Evolutionary conservation across 768 basidiomycete species (phyloP).

Genomic region (Lepiota venenata): DNA sequence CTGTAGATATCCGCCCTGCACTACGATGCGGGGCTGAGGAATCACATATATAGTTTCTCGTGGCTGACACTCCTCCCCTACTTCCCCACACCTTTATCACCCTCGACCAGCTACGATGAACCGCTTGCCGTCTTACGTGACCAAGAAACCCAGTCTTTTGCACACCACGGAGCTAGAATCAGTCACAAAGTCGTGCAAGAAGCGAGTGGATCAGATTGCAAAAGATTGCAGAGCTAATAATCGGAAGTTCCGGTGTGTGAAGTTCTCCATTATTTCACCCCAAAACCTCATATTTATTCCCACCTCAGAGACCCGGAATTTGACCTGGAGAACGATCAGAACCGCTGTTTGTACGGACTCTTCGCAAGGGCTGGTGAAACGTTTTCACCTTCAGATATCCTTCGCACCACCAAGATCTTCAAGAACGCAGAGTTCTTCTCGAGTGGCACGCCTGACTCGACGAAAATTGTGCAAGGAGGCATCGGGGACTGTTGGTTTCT

Average conservation of each 20-base stretch:
- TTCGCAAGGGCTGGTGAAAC: constrained; percentile 12
- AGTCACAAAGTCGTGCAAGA: constrained; percentile 42
- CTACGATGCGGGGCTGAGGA: too few relatives aligned
- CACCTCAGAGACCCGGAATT: constrained; percentile 51
- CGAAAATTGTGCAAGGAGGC: constrained; percentile 46
- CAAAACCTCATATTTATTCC: neutral
- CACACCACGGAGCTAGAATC: constrained; percentile 43
- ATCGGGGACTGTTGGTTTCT: constrained; percentile 55
- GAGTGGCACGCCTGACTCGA: constrained; percentile 33
- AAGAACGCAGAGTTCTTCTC: constrained; percentile 46
- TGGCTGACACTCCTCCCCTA: too few relatives aligned
- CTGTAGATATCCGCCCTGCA: too few relatives aligned
- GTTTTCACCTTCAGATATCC: constrained; percentile 20
- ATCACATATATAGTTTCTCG: too few relatives aligned
- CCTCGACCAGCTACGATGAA: neutral
- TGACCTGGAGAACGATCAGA: constrained; percentile 51
- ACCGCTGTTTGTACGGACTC: constrained; percentile 39
- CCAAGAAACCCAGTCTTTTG: neutral
- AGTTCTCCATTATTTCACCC: neutral
- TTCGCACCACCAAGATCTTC: constrained; percentile 49
- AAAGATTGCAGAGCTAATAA: constrained; percentile 44
- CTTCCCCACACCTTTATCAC: neutral
- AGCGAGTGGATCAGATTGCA: constrained; percentile 41
- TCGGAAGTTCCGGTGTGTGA: constrained; percentile 44
- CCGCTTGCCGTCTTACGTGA: neutral